Evolutionary conservation across 2,329 filamentous ascomycete species (phyloP), one percentile per base, ranked within the genome.

Genomic region (Ascomycota sp.): DNA sequence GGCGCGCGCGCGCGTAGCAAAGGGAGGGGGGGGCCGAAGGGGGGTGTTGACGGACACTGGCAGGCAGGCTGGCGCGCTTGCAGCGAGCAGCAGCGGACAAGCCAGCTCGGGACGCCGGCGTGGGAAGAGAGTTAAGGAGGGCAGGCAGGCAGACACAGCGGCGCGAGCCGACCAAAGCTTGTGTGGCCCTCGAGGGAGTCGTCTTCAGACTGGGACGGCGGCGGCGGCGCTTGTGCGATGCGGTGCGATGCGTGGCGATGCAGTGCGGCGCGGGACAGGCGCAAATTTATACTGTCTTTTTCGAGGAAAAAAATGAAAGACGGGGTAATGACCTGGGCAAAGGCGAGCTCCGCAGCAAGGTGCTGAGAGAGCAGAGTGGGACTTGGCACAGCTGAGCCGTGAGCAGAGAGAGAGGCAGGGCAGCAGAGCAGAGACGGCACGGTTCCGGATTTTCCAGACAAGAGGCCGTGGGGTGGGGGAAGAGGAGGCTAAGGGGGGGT

Each of bases 241-340:
- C n/a, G n/a, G 27, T 12, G 17, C 27, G 24, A 19, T 9, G 20
- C 28, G 28, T 4, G 19, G 28, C 28, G 28, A 23, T 17, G 30
- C 31, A 26, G 30, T 32, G 31, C 27, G 13, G 10, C 32, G 37
- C 33, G 44, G 43, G 41, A 41, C 40, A 36, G 43, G 47, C 24
- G 43, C 40, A 48, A 41, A 43, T 46, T 48, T 48, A 41, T 44
- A 46, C 37, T 41, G 41, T 20, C 26, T 12, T 32, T 28, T 23
- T 20, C 12, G 4, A 8, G 25, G 17, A 9, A 20, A 23, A 30
- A 39, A 43, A 40, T 40, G 37, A 38, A 44, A 40, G 43, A 46
- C 36, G 39, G 39, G 43, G 39, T 41, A 40, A 44, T 40, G 38
- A 37, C 36, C 36, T 15, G 7, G 10, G n/a, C n/a, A 41, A 33